These are phyloP conservation scores for Yamadazyma songkhlaensis DNA, from an alignment of 1,139 yeast genomes.

Conservation along the genomic window DNA sequence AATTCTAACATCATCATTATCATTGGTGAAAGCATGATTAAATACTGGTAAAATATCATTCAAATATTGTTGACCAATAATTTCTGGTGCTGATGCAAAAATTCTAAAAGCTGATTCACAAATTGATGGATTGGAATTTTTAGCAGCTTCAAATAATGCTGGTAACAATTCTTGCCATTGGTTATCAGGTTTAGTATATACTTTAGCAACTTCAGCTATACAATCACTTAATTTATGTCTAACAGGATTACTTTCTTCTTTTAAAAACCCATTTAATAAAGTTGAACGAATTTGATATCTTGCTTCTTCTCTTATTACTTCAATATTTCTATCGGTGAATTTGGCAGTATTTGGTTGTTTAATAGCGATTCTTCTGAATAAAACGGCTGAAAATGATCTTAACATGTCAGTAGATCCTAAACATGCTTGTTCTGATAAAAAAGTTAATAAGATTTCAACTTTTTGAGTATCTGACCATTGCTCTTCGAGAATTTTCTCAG, in stretches of 20 bases:
- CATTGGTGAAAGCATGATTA: conserved; percentile 75
- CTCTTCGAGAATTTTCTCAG: conserved; percentile 69
- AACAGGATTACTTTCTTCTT: conserved; percentile 62
- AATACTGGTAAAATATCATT: conserved; percentile 66
- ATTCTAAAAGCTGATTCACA: conserved; percentile 93
- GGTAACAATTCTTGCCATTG: conserved; percentile 80
- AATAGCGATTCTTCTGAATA: conserved; percentile 83
- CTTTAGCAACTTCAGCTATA: conserved; percentile 85
- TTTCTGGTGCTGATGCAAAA: conserved; percentile 77
- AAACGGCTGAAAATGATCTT: conserved; percentile 75
- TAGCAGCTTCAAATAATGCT: conserved; percentile 66
- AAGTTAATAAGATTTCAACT: conserved; percentile 68
- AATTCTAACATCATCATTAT: conserved; percentile 78
- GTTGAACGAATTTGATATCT: conserved; percentile 61
- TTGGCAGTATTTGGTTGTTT: conserved; percentile 67
- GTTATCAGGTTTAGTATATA: conserved; percentile 48
- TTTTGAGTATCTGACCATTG: conserved; percentile 71
- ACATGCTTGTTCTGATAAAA: conserved; percentile 79
- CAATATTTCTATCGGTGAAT: conserved; percentile 75
- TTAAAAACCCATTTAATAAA: conserved; percentile 69
- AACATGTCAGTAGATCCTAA: conserved; percentile 53
- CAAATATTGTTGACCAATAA: conserved; percentile 59
- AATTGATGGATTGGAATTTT: conserved; percentile 61
- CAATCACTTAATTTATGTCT: conserved; percentile 94
- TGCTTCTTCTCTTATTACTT: conserved; percentile 59